Conservation (phyloP, 768 basidiomycete genomes). For the Tremella mesenterica region DNA sequence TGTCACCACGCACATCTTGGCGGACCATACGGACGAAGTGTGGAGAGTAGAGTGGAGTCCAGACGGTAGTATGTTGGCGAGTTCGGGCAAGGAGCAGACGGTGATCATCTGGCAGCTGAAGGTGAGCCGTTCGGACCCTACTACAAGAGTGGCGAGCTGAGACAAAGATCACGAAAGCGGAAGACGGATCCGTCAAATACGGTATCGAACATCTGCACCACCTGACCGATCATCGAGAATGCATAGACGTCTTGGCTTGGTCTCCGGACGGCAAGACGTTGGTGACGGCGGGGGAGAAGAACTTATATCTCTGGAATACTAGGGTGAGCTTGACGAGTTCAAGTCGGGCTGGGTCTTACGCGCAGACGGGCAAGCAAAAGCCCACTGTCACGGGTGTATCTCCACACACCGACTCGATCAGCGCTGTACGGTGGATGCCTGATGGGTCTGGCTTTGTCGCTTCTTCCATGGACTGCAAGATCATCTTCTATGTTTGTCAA, state of each 20-base stretch:
- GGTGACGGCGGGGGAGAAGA: conserved; percentile 70
- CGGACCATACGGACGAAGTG: conserved; percentile 84
- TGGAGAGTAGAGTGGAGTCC: conserved; percentile 96
- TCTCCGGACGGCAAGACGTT: conserved; percentile 78
- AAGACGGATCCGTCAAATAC: conserved; percentile 52
- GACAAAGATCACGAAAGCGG: conserved; percentile 43
- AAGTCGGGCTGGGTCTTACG: not conserved
- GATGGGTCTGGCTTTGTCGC: conserved; percentile 86
- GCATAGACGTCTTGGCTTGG: conserved; percentile 81
- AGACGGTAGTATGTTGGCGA: conserved; percentile 73
- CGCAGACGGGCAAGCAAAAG: conserved; percentile 21
- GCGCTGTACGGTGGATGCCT: conserved; percentile 76
- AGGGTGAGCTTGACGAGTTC: conserved; percentile 53
- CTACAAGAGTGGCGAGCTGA: not conserved
- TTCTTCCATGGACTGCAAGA: conserved; percentile 72
- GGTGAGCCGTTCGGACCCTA: conserved; percentile 49
- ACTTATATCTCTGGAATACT: conserved; percentile 81
- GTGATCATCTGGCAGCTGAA: conserved; percentile 83
- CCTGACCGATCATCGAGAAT: conserved; percentile 64
- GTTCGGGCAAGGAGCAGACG: conserved; percentile 73
- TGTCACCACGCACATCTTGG: conserved; percentile 71
- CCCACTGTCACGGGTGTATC: conserved; percentile 5
- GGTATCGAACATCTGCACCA: conserved; percentile 19
- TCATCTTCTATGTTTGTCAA: conserved; percentile 47
- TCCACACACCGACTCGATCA: conserved; percentile 68